Percentiles rank a stretch among this genome's conserved stretches.
These are phyloP conservation scores for Diphasiastrum complanatum DNA, from an alignment of 83 land plant species.

Conservation along the genomic window DNA sequence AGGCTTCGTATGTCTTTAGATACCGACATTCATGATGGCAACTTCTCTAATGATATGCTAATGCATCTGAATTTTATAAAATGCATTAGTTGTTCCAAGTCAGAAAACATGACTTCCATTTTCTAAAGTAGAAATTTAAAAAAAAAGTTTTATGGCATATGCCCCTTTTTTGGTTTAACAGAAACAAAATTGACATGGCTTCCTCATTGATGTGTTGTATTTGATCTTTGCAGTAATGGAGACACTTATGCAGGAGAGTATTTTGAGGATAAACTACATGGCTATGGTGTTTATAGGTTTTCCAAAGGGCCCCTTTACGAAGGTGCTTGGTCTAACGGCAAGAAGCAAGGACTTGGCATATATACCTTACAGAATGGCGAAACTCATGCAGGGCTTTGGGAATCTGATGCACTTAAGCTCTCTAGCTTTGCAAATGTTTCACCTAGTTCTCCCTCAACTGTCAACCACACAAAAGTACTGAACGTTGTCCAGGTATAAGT, in stretches of 20 bases:
- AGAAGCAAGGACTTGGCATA: conserved; percentile 81
- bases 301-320: conserved; percentile 81
- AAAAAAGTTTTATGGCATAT: too few relatives aligned
- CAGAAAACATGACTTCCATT: too few relatives aligned
- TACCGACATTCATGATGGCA: too few relatives aligned
- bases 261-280: conserved; percentile 88
- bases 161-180: too few relatives aligned
- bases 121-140: too few relatives aligned
- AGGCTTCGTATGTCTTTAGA: too few relatives aligned
- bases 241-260: conserved; percentile 89
- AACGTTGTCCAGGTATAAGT: conserved; percentile 74
- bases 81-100: too few relatives aligned
- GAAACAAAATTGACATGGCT: too few relatives aligned
- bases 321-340: conserved; percentile 94
- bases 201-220: too few relatives aligned
- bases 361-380: conserved; percentile 84
- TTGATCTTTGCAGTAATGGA: conserved; percentile 87
- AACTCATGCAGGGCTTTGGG: conserved; percentile 74
- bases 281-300: conserved; percentile 83
- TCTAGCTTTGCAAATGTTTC: conserved; percentile 41
- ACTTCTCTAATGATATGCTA: too few relatives aligned
- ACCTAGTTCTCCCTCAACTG: conserved; percentile 43
- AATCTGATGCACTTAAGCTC: conserved; percentile 53
- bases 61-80: too few relatives aligned
- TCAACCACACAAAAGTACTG: conserved; percentile 56